Evolutionary conservation across 257 asterid species (phyloP).

Genomic region (Solanum lignicaule): DNA sequence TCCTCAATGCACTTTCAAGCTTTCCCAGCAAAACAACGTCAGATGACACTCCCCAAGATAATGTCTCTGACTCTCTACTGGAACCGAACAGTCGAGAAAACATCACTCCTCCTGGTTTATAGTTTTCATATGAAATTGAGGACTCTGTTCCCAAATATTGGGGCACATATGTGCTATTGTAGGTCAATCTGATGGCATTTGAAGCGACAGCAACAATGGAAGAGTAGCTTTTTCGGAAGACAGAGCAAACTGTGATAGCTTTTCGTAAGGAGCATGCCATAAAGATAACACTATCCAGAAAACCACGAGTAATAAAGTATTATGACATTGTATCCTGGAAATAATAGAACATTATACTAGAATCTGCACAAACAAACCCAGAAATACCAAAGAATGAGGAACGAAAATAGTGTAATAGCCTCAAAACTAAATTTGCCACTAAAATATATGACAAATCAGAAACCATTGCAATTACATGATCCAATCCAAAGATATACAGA

Average conservation of each 20-base stretch:
- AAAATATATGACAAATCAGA: background rate
- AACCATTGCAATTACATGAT: background rate
- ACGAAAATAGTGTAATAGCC: background rate
- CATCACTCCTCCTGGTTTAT: background rate
- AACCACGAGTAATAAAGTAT: background rate
- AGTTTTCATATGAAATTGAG: constrained; percentile 1
- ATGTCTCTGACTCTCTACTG: constrained; percentile 16
- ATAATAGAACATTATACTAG: background rate
- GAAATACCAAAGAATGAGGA: background rate
- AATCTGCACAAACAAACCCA: background rate
- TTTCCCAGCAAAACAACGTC: constrained; percentile 33
- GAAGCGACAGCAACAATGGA: background rate
- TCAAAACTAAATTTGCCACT: background rate
- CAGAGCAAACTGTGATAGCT: constrained; percentile 1
- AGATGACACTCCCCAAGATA: constrained; percentile 26
- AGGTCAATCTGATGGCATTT: constrained; percentile 11
- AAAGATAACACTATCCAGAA: background rate
- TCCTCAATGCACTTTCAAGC: constrained; percentile 50
- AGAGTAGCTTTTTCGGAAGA: constrained; percentile 3
- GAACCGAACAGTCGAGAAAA: constrained; percentile 15
- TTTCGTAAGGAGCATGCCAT: background rate
- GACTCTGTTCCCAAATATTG: background rate
- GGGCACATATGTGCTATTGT: constrained; percentile 8
- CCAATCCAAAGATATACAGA: background rate
- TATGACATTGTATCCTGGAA: background rate